Percentiles rank a stretch among this genome's conserved stretches.
These are phyloP conservation scores for Axilococcus clingmanii DNA, from an alignment of 139 green algal species.

Conservation along the genomic window DNA sequence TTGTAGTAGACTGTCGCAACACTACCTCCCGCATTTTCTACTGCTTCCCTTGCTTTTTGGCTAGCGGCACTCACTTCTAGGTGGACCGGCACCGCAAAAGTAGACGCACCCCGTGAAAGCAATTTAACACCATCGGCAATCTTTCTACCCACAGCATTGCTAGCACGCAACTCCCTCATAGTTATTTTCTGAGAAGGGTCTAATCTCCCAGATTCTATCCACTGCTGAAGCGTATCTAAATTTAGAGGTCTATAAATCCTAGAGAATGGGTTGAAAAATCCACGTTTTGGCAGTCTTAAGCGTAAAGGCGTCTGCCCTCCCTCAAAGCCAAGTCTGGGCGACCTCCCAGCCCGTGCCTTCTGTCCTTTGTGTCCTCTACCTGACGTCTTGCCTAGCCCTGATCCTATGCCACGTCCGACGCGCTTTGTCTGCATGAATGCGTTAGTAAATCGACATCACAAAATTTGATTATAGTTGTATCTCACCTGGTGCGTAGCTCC, in stretches of 20 bases:
- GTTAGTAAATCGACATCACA: slow-evolving; percentile 26
- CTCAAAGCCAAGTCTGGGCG: slow-evolving; percentile 58
- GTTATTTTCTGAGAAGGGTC: slow-evolving; percentile 61
- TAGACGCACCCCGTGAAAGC: slow-evolving; percentile 35
- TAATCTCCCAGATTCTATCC: slow-evolving; percentile 54
- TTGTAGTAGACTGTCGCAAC: slow-evolving; percentile 93
- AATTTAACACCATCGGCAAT: slow-evolving; percentile 80
- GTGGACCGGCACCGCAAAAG: slow-evolving; percentile 36
- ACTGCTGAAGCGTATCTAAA: slow-evolving; percentile 49
- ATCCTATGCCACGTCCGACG: slow-evolving; percentile 58
- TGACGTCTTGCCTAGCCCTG: slow-evolving; percentile 61
- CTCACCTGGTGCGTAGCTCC: slow-evolving; percentile 41
- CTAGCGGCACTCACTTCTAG: slow-evolving; percentile 67
- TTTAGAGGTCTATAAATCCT: slow-evolving; percentile 41
- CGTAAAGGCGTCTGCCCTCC: slow-evolving; percentile 70
- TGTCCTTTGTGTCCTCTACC: slow-evolving; percentile 71
- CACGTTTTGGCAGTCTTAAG: slow-evolving; percentile 46
- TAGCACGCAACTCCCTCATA: slow-evolving; percentile 79
- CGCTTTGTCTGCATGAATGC: too few relatives aligned
- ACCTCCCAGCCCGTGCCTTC: slow-evolving; percentile 45
- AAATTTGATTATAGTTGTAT: too few relatives aligned
- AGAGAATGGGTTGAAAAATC: slow-evolving; percentile 55
- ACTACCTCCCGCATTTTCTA: slow-evolving; percentile 62
- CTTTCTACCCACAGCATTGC: slow-evolving; percentile 42
- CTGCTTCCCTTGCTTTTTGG: slow-evolving; percentile 26